These are phyloP conservation scores for Lentithecium fluviatile DNA, from an alignment of 495 filamentous ascomycete species.

Conservation along the genomic window DNA sequence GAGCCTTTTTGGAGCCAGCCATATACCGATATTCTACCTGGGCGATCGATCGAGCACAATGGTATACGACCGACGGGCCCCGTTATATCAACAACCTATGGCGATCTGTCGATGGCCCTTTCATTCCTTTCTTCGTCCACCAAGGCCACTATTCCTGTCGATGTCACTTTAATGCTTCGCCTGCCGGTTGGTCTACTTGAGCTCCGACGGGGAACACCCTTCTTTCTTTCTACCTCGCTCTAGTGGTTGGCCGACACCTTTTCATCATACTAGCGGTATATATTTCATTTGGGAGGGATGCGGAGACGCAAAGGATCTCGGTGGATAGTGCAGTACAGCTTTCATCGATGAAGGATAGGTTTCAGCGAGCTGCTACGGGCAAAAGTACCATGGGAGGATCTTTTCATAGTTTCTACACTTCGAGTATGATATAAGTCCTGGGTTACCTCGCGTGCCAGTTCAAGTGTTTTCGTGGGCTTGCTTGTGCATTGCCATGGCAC, in stretches of 20 bases:
- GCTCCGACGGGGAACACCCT: background rate
- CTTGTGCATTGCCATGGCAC: too few species aligned
- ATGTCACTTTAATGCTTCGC: background rate
- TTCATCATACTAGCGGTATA: background rate
- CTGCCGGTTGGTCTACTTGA: background rate
- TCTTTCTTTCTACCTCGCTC: background rate
- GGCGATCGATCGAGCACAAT: too few species aligned
- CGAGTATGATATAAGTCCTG: constrained; percentile 5
- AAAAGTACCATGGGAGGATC: background rate
- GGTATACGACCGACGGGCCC: too few species aligned
- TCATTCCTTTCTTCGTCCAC: too few species aligned
- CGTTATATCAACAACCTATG: too few species aligned
- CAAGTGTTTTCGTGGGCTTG: background rate
- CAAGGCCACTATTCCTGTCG: too few species aligned
- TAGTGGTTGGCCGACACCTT: background rate
- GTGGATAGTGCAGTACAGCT: constrained; percentile 5
- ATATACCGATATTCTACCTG: too few species aligned
- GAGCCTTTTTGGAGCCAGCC: background rate
- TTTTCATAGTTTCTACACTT: constrained; percentile 11
- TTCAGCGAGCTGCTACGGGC: background rate
- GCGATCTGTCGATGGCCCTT: too few species aligned
- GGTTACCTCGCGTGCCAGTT: background rate
- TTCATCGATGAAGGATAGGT: constrained; percentile 5
- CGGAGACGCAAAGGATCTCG: background rate
- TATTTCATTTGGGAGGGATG: background rate